Base-by-base conservation (phyloP, 2,329 filamentous ascomycete species). In the Coleophoma cylindrospora region DNA sequence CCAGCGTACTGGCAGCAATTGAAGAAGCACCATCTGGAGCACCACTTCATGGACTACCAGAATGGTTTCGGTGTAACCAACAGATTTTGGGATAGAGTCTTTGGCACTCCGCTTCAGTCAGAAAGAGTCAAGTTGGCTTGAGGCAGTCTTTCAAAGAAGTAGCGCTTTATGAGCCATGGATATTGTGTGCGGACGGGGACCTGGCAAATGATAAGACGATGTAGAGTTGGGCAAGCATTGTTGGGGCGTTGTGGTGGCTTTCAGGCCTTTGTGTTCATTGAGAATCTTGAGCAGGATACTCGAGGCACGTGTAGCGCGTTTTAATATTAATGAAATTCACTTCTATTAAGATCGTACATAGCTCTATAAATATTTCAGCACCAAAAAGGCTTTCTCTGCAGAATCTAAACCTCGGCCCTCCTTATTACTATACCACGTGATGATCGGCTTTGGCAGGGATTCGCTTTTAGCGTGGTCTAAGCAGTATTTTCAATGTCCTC, bases 31-130 rank as follows among this genome's bases (percentile, higher is more conserved):
- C 94, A 99, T 66, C 84, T 99, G 32, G 84, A 91, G 67, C 94
- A 99, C 68, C 94, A 99, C 73, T 99, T 96, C 70, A 89, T 94
- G 54, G 94, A 99, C 68, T 99, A 95, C 67, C 88, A 99, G 70
- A 92, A 96, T 58, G 94, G 94, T 47, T 99, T 97, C 61, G 94
- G 94, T 50, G 92, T 99, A 47, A 96, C 92, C 33, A 96, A 87
- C 75, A 84, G 86, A 58, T 96, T 99, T 76, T 99, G 94, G 94
- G 94, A 99, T 68, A 74, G 73, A 45, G 73, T 99, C 7, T 99
- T 99, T 66, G 90, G 91, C 58, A 99, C 94, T 1, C 86, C 95
- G 71, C 75, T 99, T 47, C 70, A 56, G 19, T 61, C 63, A 34
- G 54, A 61, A 34, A 57, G 56, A 13, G 47, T 52, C 14, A 64